Percentiles rank a stretch among this genome's conserved stretches.
Conservation (phyloP, 2,329 filamentous ascomycete genomes). For the Venturia asperata region DNA sequence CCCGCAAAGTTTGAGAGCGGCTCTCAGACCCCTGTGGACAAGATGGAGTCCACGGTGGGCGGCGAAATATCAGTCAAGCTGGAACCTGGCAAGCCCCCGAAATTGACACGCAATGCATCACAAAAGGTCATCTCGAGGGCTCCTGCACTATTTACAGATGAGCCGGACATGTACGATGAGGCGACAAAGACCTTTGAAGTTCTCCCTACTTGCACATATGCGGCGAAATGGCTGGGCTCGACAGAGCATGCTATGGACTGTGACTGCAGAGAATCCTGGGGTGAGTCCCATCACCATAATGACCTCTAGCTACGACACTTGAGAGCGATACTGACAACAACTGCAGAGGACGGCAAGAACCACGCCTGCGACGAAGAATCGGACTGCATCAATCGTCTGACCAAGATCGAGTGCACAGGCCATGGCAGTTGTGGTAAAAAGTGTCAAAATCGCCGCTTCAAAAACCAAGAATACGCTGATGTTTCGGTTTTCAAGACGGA, state of each 20-base stretch:
- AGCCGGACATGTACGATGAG: slow-evolving; percentile 71
- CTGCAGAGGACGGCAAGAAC: slow-evolving; percentile 49
- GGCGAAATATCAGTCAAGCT: slow-evolving; percentile 57
- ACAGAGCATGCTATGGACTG: slow-evolving; percentile 93
- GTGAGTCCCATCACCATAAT: slow-evolving; percentile 50
- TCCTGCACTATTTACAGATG: slow-evolving; percentile 61
- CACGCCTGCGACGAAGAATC: slow-evolving; percentile 90
- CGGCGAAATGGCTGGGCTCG: slow-evolving; percentile 81
- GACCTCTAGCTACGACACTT: slow-evolving; percentile 20
- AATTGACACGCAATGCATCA: slow-evolving; percentile 64
- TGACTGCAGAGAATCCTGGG: slow-evolving; percentile 90
- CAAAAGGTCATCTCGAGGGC: slow-evolving; percentile 60
- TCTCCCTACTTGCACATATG: slow-evolving; percentile 81
- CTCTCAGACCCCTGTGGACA: slow-evolving; percentile 34
- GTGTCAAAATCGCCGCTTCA: slow-evolving; percentile 94
- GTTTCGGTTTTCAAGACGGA: slow-evolving; percentile 96
- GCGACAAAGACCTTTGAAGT: slow-evolving; percentile 71
- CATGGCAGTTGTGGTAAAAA: slow-evolving; percentile 80
- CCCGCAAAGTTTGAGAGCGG: slow-evolving; percentile 29
- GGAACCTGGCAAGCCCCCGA: slow-evolving; percentile 60
- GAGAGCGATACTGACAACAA: slow-evolving; percentile 15
- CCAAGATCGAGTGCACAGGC: slow-evolving; percentile 90
- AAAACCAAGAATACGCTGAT: slow-evolving; percentile 78
- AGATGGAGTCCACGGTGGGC: slow-evolving; percentile 49
- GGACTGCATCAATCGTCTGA: slow-evolving; percentile 96